phyloP scores from a whole-genome alignment of 192 early-diverging fungal species.

The Backusella sp. region DNA sequence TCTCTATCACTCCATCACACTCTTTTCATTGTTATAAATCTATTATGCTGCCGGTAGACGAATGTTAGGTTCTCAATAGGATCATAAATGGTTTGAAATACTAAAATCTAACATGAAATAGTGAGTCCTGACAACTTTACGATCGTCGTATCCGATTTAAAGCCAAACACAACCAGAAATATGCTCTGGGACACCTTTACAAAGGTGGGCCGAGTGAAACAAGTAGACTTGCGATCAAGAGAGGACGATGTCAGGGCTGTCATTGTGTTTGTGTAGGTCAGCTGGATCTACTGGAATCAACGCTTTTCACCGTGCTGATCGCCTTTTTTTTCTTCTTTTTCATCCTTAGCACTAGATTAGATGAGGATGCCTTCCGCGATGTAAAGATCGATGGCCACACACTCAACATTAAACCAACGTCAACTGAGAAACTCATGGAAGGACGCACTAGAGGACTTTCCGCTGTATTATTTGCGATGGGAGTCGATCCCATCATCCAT shows the following conservation, averaged over 20 bases:
- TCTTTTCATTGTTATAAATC: background rate
- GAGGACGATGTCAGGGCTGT: background rate
- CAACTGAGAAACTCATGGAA: background rate
- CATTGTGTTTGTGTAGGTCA: background rate
- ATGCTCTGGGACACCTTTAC: background rate
- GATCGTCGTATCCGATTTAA: background rate
- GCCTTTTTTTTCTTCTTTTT: background rate
- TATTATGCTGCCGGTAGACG: background rate
- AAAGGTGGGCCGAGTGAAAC: background rate
- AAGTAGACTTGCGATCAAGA: background rate
- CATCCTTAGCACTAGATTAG: background rate
- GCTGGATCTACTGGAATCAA: background rate
- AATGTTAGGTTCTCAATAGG: background rate
- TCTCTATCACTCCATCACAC: no score
- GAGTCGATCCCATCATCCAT: background rate
- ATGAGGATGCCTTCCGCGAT: background rate
- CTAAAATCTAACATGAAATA: background rate
- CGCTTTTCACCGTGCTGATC: background rate
- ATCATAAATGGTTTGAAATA: background rate
- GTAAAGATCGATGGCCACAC: background rate
- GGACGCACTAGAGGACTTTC: background rate
- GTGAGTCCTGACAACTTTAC: background rate
- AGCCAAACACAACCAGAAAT: background rate
- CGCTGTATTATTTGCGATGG: background rate
- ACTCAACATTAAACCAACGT: background rate